Evolutionary conservation across 805 yeast species (phyloP).

Genomic region (Wickerhamomyces ciferrii): DNA sequence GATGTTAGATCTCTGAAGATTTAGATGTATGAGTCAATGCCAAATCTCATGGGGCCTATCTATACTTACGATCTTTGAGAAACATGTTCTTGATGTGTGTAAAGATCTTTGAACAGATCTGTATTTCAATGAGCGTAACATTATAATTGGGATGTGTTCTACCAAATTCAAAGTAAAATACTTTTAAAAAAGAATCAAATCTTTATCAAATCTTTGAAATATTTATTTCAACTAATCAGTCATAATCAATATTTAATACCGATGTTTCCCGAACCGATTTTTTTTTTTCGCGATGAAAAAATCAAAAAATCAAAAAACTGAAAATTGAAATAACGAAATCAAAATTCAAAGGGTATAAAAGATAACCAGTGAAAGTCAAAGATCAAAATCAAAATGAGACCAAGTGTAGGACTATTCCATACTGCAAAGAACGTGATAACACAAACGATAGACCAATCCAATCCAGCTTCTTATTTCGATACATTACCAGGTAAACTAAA

Average conservation of each 20-base stretch:
- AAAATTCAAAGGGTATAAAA: no score
- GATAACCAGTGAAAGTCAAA: no score
- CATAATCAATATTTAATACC: not conserved
- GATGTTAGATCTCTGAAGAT: no score
- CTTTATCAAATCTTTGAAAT: not conserved
- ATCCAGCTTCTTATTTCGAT: conserved; percentile 37
- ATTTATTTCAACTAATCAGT: not conserved
- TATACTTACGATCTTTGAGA: conserved; percentile 5
- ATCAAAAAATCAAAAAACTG: not conserved
- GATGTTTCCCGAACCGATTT: not conserved
- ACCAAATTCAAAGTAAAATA: no score
- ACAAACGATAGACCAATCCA: conserved; percentile 3
- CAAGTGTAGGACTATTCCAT: conserved; percentile 12
- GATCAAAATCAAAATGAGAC: conserved; percentile 23
- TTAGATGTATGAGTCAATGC: not conserved
- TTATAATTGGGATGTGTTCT: no score
- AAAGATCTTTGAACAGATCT: conserved; percentile 4
- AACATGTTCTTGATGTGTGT: conserved; percentile 4
- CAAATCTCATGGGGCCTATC: no score
- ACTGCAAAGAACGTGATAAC: conserved; percentile 16
- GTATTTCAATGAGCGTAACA: conserved; percentile 4
- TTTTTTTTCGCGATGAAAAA: not conserved
- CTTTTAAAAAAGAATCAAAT: no score
- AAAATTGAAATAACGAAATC: not conserved
- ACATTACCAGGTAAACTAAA: conserved; percentile 67